Base-by-base conservation (phyloP, 768 basidiomycete species). In the Glaciozyma martinii region DNA sequence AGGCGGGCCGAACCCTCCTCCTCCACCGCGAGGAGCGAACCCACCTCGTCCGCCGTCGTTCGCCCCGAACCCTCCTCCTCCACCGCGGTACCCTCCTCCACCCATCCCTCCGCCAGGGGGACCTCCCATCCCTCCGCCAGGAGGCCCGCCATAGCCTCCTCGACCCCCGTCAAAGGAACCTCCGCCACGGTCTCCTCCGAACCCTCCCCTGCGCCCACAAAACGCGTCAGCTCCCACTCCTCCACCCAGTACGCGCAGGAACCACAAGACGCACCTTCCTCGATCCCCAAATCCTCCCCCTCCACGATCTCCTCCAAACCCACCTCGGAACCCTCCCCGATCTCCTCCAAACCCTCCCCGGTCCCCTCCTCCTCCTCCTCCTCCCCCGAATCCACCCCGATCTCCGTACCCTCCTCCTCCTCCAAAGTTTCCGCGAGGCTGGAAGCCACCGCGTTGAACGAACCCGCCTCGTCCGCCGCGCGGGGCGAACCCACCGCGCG, bases 1-100 rank as follows among this genome's bases (percentile, higher is more conserved):
- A 70, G 65, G 76, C 5, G 76, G 66, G 50, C 69, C 64, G 15
- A 72, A 71, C 1, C 42, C 49, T 2, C 55, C 47, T 42, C 55
- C 62, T 7, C 75, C 74, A 23, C 70, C 70, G 23, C 67, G 69
- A 15, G 72, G 71, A 74, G 82, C 82, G 72, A 78, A 83, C 53
- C 84, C 84, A 72, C 82, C 82, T 75, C 81, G 80, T 60, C 78
- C 76, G 58, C 37, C 79, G 58, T 79, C 82, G 76, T 18, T 79
- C 79, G 32, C 78, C 25, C 59, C 59, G n/a, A 19, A 27, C 18
- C 44, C 56, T 5, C 77, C 78, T n/a, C 76, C 43, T 66, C 77
- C 68, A 18, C 66, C 58, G 32, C 71, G 66, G 43, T 69, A 73
- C 2, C 60, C 71, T 50, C 72, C 71, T 44, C 80, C 78, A 0